phyloP scores from a whole-genome alignment of 2,329 filamentous ascomycete genomes.

The Microdochium paspali region DNA sequence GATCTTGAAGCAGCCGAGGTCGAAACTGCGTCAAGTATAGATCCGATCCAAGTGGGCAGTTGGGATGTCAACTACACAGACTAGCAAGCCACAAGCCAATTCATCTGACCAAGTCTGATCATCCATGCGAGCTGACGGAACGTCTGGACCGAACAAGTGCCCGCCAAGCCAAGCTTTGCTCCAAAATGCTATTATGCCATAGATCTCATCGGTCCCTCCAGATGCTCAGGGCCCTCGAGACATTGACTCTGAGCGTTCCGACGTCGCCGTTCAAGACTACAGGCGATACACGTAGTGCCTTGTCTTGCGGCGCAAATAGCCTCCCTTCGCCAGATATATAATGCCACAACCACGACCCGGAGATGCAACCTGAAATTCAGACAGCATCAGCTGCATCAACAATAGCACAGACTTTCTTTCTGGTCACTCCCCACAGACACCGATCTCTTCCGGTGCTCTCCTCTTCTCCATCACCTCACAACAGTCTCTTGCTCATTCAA shows the following conservation, averaged over 20 bases:
- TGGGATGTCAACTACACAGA: too few species aligned
- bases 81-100: not conserved
- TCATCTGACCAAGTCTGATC: not conserved
- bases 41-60: too few species aligned
- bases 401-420: too few species aligned
- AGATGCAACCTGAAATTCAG: not conserved
- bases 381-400: not conserved
- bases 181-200: not conserved
- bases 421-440: not conserved
- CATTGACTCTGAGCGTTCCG: not conserved
- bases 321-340: not conserved
- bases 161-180: not conserved
- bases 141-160: not conserved
- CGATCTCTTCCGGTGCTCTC: not conserved
- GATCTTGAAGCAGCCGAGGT: too few species aligned
- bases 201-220: not conserved
- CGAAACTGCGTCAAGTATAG: too few species aligned
- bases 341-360: not conserved
- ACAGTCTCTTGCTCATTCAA: not conserved
- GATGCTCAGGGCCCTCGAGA: not conserved
- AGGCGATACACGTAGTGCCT: too few species aligned
- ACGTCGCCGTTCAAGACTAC: not conserved
- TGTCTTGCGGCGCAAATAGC: too few species aligned
- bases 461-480: not conserved
- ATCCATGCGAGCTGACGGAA: not conserved